A percentile compares a stretch with the other conserved stretches of the same genome.
phyloP scores from a whole-genome alignment of 2,329 filamentous ascomycete species.

The Neofusicoccum kwambonambiense region DNA sequence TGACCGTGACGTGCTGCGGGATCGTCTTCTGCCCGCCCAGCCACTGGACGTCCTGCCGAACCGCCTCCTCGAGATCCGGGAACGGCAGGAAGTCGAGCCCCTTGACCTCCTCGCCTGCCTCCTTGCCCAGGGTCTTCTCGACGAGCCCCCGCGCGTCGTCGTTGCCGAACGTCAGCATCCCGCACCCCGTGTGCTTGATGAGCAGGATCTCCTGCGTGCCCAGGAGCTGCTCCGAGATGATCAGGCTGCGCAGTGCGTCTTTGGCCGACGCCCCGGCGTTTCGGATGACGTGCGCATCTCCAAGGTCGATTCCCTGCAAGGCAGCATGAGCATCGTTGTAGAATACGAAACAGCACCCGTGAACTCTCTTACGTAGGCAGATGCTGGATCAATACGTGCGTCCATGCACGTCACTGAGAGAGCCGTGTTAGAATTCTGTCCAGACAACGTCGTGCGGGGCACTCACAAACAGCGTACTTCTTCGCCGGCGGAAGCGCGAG shows the following conservation, averaged over 20 bases:
- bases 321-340: neutral
- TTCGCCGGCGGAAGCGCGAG: constrained; percentile 68
- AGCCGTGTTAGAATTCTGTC: neutral
- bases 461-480: constrained; percentile 63
- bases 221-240: constrained; percentile 77
- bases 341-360: neutral
- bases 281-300: constrained; percentile 76
- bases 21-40: constrained; percentile 59
- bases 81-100: constrained; percentile 66
- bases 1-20: constrained; percentile 59
- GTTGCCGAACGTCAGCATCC: constrained; percentile 69
- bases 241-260: constrained; percentile 70
- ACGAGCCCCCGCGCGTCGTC: constrained; percentile 56
- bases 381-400: constrained; percentile 65
- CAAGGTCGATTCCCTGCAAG: constrained; percentile 66
- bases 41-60: constrained; percentile 64
- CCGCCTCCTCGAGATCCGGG: constrained; percentile 60
- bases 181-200: constrained; percentile 73
- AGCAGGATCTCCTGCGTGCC: constrained; percentile 73
- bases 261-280: constrained; percentile 56
- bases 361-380: constrained; percentile 40
- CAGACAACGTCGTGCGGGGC: neutral
- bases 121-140: constrained; percentile 56
- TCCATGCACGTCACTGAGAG: constrained; percentile 75
- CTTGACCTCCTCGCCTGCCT: constrained; percentile 47